Evolutionary conservation across 257 asterid species (phyloP).

Genomic region (Nemophila menziesii): DNA sequence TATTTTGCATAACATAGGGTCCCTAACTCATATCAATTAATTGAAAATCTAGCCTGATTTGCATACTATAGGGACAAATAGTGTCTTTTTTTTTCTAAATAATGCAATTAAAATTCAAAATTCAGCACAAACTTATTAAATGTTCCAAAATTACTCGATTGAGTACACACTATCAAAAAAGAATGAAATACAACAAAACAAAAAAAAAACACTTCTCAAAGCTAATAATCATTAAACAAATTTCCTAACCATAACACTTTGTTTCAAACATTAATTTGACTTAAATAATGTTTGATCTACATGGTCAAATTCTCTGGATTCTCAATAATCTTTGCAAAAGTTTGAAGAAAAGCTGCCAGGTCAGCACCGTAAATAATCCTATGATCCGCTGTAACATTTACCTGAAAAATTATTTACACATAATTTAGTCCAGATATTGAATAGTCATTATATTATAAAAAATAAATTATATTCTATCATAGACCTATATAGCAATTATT

Average conservation of each 20-base stretch:
- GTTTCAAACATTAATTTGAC: neutral
- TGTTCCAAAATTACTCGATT: conserved; percentile 9
- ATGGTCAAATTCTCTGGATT: conserved; percentile 68
- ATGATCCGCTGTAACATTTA: conserved; percentile 79
- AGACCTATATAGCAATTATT: too few species aligned
- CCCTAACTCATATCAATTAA: too few species aligned
- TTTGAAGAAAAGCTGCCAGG: conserved; percentile 69
- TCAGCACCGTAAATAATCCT: conserved; percentile 77
- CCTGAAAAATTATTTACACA: conserved; percentile 26
- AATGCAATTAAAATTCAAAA: too few species aligned
- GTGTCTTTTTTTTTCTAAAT: too few species aligned
- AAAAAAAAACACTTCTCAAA: conserved; percentile 13
- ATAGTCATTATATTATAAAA: too few species aligned
- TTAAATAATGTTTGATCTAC: conserved; percentile 28
- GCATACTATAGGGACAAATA: too few species aligned
- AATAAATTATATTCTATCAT: too few species aligned
- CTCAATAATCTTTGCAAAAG: conserved; percentile 58
- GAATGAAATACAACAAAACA: conserved; percentile 10
- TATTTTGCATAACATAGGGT: too few species aligned
- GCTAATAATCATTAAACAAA: conserved; percentile 3
- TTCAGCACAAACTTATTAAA: too few species aligned
- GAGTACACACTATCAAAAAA: conserved; percentile 1
- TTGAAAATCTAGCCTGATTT: too few species aligned
- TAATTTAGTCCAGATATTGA: conserved; percentile 3
- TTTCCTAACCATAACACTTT: conserved; percentile 5